Percentiles rank a stretch among this genome's conserved stretches.
phyloP scores from a whole-genome alignment of 148 eudicot species.

The Chenopodium formosanum region DNA sequence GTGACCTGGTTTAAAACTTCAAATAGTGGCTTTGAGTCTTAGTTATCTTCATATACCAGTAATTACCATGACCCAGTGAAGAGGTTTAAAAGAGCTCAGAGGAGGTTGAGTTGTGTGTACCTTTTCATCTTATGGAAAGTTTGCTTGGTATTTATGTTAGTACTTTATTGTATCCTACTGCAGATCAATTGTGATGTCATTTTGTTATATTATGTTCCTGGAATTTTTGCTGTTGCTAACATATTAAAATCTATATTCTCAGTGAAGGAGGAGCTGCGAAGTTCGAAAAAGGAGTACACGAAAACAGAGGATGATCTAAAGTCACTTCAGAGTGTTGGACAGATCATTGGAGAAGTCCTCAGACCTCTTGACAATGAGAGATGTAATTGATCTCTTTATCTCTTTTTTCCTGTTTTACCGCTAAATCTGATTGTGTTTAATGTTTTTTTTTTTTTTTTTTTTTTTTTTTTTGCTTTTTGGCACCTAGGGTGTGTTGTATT shows the following conservation, averaged over 20 bases:
- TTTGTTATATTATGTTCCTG: background rate
- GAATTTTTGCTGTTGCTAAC: background rate
- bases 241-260: constrained; percentile 23
- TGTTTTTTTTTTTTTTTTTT: background rate
- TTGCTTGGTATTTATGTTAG: background rate
- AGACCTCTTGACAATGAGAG: constrained; percentile 97
- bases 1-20: background rate
- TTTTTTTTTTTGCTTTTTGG: background rate
- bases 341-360: constrained; percentile 95
- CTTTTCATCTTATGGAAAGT: background rate
- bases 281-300: constrained; percentile 75
- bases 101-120: background rate
- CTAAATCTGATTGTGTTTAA: background rate
- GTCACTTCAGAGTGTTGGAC: constrained; percentile 98
- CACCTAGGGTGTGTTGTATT: background rate
- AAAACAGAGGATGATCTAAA: constrained; percentile 97
- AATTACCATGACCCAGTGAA: background rate
- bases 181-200: background rate
- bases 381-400: constrained; percentile 45
- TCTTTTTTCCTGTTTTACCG: background rate
- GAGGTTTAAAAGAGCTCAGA: background rate
- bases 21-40: background rate
- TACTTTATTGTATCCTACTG: background rate
- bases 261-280: constrained; percentile 73
- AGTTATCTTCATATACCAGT: background rate